Percentiles rank a stretch among this genome's conserved stretches.
phyloP scores from a whole-genome alignment of 768 basidiomycete genomes.

The Rhizopogon vulgaris region DNA sequence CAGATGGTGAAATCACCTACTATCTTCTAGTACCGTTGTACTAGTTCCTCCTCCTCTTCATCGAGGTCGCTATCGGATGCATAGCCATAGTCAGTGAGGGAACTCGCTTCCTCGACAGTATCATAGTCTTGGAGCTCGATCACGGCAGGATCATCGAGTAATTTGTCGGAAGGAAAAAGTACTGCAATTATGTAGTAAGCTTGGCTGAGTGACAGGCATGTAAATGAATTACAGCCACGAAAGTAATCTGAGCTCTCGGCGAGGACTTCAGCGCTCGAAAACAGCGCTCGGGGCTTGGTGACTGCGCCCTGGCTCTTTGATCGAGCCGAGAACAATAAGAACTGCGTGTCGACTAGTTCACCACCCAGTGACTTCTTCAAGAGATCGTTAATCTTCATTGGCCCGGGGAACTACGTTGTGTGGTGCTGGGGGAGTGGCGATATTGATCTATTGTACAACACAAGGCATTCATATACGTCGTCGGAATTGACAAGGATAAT shows the following conservation, averaged over 20 bases:
- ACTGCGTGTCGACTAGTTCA: slow-evolving; percentile 15
- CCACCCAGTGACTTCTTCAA: slow-evolving; percentile 6
- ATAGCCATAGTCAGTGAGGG: slow-evolving; percentile 14
- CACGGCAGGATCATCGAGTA: background rate
- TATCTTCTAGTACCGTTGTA: background rate
- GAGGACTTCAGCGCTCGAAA: slow-evolving; percentile 11
- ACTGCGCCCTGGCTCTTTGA: slow-evolving; percentile 4
- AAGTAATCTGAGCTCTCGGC: slow-evolving; percentile 12
- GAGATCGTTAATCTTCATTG: background rate
- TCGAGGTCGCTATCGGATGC: slow-evolving; percentile 21
- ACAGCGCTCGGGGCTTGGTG: slow-evolving; percentile 9
- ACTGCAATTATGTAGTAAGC: background rate
- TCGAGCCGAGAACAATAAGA: slow-evolving; percentile 14
- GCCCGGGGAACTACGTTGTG: no score
- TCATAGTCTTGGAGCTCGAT: slow-evolving; percentile 4
- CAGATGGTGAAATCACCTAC: background rate
- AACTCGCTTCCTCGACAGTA: background rate
- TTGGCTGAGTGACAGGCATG: background rate
- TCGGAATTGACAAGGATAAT: no score
- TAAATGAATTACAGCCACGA: slow-evolving; percentile 6
- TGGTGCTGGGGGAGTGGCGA: no score
- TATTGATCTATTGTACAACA: no score
- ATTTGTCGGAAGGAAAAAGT: slow-evolving; percentile 2
- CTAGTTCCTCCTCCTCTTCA: slow-evolving; percentile 8
- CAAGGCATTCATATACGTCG: no score